Base-by-base conservation (phyloP, 2,329 filamentous ascomycete species). In the Nannizzia gypsea region DNA sequence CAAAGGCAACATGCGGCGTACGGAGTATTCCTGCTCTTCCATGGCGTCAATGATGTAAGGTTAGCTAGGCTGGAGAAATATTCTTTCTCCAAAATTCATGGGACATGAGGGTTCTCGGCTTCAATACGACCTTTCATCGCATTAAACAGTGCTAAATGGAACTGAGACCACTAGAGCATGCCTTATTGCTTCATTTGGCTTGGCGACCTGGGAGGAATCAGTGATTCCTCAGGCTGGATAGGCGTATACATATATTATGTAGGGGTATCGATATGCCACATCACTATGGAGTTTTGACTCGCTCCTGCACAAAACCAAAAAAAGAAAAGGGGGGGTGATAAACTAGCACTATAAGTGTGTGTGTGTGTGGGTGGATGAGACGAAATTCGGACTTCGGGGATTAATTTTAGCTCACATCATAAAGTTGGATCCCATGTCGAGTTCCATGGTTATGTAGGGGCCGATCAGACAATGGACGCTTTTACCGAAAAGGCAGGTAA, bases 401-500 rank as follows among this genome's bases (percentile, higher is more conserved):
- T 52, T 52, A 46, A 52, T 52, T 52, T 52, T 52, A 52, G 22
- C 48, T 52, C 48, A 31, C 48, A 26, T 31, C 26, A 31, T 52
- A 17, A 52, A 52, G 48, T 52, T 52, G 48, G 48, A 52, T 52
- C n/a, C 24, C 48, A 28, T 52, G 48, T 26, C 48, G n/a, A 26
- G 24, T 52, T 31, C 48, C 48, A 52, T 31, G 48, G 48, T 52
- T 52, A n/a, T n/a, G n/a, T n/a, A 52, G 48, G 48, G 48, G 48
- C 24, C 22, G 48, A 52, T 52, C 48, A 31, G 26, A 24, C 48
- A 11, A 31, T 26, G 26, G 24, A 17, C 48, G 26, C 48, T 52
- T 52, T 52, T 13, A 56, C 54, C 36, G 54, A 56, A 56, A 24
- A 56, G 54, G 54, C 54, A 56, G 54, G 54, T 56, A 40, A 56